A percentile compares a stretch with the other conserved stretches of the same genome.
phyloP scores from a whole-genome alignment of 139 green algal genomes.

The Desmodesmus armatus region DNA sequence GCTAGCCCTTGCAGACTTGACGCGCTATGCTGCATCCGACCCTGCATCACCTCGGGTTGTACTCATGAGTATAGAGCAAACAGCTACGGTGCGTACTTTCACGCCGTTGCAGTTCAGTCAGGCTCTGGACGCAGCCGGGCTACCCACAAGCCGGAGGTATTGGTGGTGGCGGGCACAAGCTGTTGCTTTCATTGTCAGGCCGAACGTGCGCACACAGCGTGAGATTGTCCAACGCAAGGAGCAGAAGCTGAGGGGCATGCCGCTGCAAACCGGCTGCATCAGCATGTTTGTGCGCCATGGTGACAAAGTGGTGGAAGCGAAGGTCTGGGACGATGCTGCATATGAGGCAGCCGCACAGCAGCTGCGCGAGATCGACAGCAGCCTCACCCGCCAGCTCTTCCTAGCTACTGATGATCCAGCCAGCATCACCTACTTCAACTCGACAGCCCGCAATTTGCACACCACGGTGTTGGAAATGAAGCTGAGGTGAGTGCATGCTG shows the following conservation, averaged over 20 bases:
- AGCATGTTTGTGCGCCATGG: conserved; percentile 53
- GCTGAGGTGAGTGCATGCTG: background rate
- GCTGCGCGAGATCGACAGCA: background rate
- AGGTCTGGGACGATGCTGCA: conserved; percentile 2
- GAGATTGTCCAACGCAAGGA: conserved; percentile 14
- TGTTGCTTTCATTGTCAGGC: conserved; percentile 44
- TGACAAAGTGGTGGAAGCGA: conserved; percentile 47
- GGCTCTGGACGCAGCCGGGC: background rate
- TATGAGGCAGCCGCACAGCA: conserved; percentile 12
- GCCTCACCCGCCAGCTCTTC: conserved; percentile 41
- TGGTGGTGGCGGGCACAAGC: conserved; percentile 59
- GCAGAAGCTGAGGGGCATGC: background rate
- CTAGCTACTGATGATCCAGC: conserved; percentile 52
- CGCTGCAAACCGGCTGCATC: conserved; percentile 24
- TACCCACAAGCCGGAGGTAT: conserved; percentile 30
- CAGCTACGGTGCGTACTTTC: background rate
- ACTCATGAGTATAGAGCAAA: background rate
- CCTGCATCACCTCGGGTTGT: background rate
- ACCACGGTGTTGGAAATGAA: background rate
- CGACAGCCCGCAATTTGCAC: background rate
- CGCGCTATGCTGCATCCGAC: background rate
- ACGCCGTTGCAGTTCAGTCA: background rate
- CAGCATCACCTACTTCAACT: conserved; percentile 38
- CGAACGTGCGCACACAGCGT: background rate
- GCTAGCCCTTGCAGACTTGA: background rate